These are phyloP conservation scores for Trichoderma sp. DNA, from an alignment of 2,329 filamentous ascomycete genomes.

Conservation along the genomic window DNA sequence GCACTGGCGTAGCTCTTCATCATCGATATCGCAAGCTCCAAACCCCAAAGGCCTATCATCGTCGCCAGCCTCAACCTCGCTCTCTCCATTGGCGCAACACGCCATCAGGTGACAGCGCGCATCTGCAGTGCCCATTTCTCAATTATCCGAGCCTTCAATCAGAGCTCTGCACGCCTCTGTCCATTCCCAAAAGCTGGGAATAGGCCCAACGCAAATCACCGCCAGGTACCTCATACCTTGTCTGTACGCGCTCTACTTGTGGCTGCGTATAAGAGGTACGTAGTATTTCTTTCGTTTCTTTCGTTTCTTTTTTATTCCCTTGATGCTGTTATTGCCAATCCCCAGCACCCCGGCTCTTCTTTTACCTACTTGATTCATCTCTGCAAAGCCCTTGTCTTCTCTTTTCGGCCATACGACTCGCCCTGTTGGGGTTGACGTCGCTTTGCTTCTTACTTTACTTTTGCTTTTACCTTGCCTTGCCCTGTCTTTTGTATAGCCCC, in stretches of 20 bases:
- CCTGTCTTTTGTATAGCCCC: neutral
- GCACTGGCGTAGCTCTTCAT: constrained; percentile 35
- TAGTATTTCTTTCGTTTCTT: neutral
- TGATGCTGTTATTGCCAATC: constrained; percentile 12
- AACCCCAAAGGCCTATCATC: constrained; percentile 52
- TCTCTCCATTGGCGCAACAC: constrained; percentile 45
- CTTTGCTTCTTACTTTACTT: neutral
- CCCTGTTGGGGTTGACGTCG: neutral
- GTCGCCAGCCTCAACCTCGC: constrained; percentile 42
- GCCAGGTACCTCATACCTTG: neutral
- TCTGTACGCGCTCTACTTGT: neutral
- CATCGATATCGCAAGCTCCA: constrained; percentile 35
- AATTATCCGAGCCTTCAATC: constrained; percentile 29
- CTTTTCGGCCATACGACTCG: constrained; percentile 8
- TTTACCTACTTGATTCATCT: neutral
- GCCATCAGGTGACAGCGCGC: constrained; percentile 52
- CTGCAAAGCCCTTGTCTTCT: neutral
- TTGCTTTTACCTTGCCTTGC: neutral
- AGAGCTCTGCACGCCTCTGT: constrained; percentile 24
- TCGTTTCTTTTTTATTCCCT: constrained; percentile 1
- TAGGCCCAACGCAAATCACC: constrained; percentile 6
- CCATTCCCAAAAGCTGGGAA: constrained; percentile 19
- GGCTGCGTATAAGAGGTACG: constrained; percentile 20
- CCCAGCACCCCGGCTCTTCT: neutral
- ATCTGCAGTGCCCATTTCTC: constrained; percentile 35